Evolutionary conservation across 1,284 basidiomycete genomes (phyloP), one percentile per base, ranked within the genome.

Genomic region (Tilletia walkeri): DNA sequence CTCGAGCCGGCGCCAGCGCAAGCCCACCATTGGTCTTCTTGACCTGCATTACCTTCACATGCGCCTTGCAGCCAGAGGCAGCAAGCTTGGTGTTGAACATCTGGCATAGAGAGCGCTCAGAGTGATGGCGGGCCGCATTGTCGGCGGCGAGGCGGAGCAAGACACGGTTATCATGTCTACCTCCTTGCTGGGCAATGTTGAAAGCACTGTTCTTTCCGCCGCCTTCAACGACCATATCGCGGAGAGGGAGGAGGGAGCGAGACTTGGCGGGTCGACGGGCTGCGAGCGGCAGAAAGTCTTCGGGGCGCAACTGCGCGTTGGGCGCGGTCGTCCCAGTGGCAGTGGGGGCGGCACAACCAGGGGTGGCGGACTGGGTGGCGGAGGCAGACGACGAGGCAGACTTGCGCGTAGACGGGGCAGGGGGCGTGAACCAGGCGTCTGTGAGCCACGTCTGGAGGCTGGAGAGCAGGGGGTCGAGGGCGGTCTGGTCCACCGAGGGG

Each of bases 171-270:
- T 53, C 50, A 2, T 20, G 7, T 6, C 50, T 9, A 1, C 50
- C 50, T n/a, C 50, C 50, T 18, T 53, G 50, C 7, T n/a, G 50
- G 50, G 50, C 50, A 30, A 53, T 53, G 50, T 53, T n/a, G 50
- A 14, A 53, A 4, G 50, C 50, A n/a, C 50, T 53, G 50, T 53
- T 30, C 50, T 53, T 53, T 7, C 50, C 50, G 7, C 50, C 50
- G 7, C 50, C 50, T 30, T 9, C 50, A n/a, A 53, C 50, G 50
- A 53, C 50, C 50, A 53, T 53, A 7, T n/a, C 50, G 7, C n/a
- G 10, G n/a, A 53, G 50, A 18, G n/a, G 7, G 7, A 18, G 12
- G 24, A n/a, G 50, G 50, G 7, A 7, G 50, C n/a, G 50, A 4
- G 24, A 30, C 50, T 30, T 9, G 50, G 50, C n/a, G 50, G 9